Conservation (phyloP, 306 rosid genomes). For the Rubus parviflorus region DNA sequence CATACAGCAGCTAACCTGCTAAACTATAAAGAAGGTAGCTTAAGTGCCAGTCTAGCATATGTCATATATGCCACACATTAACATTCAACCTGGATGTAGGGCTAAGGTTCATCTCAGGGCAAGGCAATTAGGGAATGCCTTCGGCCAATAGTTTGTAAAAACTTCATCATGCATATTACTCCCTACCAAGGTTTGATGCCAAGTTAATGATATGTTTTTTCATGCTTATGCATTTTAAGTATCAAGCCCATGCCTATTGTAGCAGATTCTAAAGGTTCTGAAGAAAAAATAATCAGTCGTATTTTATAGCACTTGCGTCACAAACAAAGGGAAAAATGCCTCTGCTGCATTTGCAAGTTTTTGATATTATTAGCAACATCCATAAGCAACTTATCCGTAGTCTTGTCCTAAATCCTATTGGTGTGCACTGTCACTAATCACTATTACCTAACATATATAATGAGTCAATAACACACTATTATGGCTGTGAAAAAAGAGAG, state of each 20-base stretch:
- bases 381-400: background rate
- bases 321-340: background rate
- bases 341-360: background rate
- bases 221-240: background rate
- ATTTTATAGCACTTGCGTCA: background rate
- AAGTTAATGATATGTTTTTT: background rate
- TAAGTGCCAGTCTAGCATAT: background rate
- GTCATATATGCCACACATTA: background rate
- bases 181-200: background rate
- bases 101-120: background rate
- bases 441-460: background rate
- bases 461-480: background rate
- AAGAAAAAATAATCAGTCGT: background rate
- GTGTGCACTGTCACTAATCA: background rate
- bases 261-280: background rate
- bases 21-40: background rate
- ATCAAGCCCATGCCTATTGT: background rate
- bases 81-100: background rate
- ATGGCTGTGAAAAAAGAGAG: background rate
- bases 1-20: background rate
- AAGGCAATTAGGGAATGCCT: background rate
- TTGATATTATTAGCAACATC: background rate
- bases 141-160: background rate
- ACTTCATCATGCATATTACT: background rate
- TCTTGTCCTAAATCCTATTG: background rate